Evolutionary conservation across 257 asterid species (phyloP).

Genomic region (Schizonepeta tenuifolia): DNA sequence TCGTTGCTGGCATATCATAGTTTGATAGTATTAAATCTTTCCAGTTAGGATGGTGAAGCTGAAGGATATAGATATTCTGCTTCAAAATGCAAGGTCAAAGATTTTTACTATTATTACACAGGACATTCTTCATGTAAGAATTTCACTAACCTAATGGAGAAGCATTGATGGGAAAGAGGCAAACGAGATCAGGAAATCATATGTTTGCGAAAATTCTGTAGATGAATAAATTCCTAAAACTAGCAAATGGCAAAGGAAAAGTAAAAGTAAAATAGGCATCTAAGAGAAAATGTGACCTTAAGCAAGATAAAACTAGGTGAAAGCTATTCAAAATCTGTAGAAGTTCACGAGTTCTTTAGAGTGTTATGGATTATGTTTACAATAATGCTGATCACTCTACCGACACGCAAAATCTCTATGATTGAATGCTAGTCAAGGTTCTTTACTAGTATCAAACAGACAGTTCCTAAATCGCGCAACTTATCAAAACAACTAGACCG

Average conservation of each 20-base stretch:
- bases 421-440: not conserved
- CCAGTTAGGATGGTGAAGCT: not conserved
- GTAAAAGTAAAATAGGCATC: not conserved
- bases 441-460: not conserved
- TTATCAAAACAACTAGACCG: not conserved
- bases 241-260: not conserved
- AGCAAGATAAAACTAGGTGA: not conserved
- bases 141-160: not conserved
- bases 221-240: not conserved
- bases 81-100: not conserved
- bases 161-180: not conserved
- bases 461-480: not conserved
- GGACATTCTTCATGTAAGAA: not conserved
- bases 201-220: not conserved
- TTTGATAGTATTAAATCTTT: not conserved
- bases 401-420: not conserved
- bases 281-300: not conserved
- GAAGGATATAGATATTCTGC: not conserved
- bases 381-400: not conserved
- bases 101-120: not conserved
- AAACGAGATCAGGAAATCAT: not conserved
- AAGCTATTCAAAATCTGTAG: not conserved
- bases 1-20: not conserved
- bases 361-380: not conserved
- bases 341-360: not conserved